Evolutionary conservation across 2,329 filamentous ascomycete species (phyloP).

Genomic region (Gaeumannomyces sp.): DNA sequence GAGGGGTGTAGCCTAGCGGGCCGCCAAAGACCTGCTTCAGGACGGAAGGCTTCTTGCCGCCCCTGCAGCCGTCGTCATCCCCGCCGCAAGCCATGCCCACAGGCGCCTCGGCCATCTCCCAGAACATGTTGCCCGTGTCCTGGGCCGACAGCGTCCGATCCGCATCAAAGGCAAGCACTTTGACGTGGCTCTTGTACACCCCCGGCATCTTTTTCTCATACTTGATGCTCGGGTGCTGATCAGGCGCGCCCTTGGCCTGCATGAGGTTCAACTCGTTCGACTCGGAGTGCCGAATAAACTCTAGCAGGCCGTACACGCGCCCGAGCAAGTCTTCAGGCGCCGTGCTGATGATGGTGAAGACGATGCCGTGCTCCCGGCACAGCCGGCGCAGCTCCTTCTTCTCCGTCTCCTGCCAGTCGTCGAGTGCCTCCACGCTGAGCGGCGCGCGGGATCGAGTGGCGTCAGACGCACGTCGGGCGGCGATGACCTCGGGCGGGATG

Average conservation of each 20-base stretch:
- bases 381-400: constrained; percentile 32
- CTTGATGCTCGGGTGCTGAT: constrained; percentile 22
- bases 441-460: constrained; percentile 26
- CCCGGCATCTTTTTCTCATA: constrained; percentile 15
- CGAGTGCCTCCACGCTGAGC: constrained; percentile 31
- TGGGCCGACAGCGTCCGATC: constrained; percentile 47
- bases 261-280: constrained; percentile 32
- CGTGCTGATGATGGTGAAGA: constrained; percentile 31
- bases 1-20: constrained; percentile 25
- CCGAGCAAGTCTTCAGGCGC: not conserved
- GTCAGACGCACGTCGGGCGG: constrained; percentile 32
- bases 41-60: constrained; percentile 22
- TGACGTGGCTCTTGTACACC: constrained; percentile 17
- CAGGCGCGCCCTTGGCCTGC: constrained; percentile 24
- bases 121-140: constrained; percentile 48
- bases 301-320: constrained; percentile 25
- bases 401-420: constrained; percentile 43
- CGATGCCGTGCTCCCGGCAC: constrained; percentile 39
- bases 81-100: not conserved
- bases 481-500: constrained; percentile 29
- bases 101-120: constrained; percentile 24
- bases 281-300: constrained; percentile 24
- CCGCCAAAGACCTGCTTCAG: constrained; percentile 40
- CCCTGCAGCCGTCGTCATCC: not conserved
- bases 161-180: constrained; percentile 50